phyloP scores from a whole-genome alignment of 805 yeast species.

The Saccharomyces kudriavzevii region DNA sequence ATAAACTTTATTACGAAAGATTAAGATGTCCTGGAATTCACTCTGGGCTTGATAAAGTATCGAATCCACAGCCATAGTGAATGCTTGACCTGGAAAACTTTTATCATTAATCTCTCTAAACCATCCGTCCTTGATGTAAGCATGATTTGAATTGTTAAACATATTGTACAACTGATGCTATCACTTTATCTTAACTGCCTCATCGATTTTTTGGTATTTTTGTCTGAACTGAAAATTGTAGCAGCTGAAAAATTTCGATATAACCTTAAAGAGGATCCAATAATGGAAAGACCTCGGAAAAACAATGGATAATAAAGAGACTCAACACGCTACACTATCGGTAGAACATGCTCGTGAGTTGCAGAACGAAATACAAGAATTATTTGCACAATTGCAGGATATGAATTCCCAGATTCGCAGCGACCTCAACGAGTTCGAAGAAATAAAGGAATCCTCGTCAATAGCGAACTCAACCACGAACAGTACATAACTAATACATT shows the following conservation, averaged over 20 bases:
- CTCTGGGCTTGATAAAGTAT: slow-evolving; percentile 62
- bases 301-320: not conserved
- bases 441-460: not conserved
- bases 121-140: slow-evolving; percentile 57
- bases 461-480: not conserved
- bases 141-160: slow-evolving; percentile 4
- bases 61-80: slow-evolving; percentile 52
- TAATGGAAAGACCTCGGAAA: not conserved
- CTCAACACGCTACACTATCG: not conserved
- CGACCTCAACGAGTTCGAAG: slow-evolving; percentile 24
- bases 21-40: slow-evolving; percentile 71
- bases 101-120: slow-evolving; percentile 66
- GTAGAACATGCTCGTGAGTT: slow-evolving; percentile 10
- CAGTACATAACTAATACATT: not conserved
- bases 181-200: not conserved
- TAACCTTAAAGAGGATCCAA: not conserved
- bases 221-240: not conserved
- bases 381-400: slow-evolving; percentile 14
- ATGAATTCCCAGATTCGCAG: slow-evolving; percentile 19
- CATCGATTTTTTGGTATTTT: slow-evolving; percentile 1
- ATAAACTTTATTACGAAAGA: slow-evolving; percentile 64
- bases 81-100: slow-evolving; percentile 82
- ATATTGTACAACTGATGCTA: not conserved
- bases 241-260: not conserved
- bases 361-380: slow-evolving; percentile 21